phyloP scores from a whole-genome alignment of 352 stramenopile species.

The Globisporangium canariense region DNA sequence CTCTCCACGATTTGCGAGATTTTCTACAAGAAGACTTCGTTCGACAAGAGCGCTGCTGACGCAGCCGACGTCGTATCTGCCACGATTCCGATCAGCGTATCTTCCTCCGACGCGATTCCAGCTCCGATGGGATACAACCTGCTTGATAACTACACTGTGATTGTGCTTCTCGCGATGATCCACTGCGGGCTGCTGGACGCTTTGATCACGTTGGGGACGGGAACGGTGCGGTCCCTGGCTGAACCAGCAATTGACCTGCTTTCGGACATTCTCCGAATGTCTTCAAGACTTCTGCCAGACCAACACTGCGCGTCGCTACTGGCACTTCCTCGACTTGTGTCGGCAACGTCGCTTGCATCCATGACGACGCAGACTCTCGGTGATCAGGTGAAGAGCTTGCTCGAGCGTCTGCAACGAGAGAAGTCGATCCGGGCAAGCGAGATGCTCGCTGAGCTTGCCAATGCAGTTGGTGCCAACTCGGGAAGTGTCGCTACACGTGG shows the following conservation, averaged over 20 bases:
- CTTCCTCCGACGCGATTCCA: slow-evolving; percentile 61
- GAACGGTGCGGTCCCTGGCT: slow-evolving; percentile 63
- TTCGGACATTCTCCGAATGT: slow-evolving; percentile 82
- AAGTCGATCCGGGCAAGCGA: slow-evolving; percentile 84
- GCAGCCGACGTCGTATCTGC: slow-evolving; percentile 33
- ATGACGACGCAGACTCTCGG: slow-evolving; percentile 68
- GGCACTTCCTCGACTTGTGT: slow-evolving; percentile 74
- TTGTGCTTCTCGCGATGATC: slow-evolving; percentile 82
- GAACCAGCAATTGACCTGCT: slow-evolving; percentile 85
- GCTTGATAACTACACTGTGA: slow-evolving; percentile 87
- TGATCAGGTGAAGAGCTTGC: slow-evolving; percentile 65
- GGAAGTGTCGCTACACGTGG: slow-evolving; percentile 61
- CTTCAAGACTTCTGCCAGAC: slow-evolving; percentile 74
- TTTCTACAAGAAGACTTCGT: slow-evolving; percentile 84
- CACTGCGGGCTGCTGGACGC: slow-evolving; percentile 83
- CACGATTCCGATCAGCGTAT: slow-evolving; percentile 66
- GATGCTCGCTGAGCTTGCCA: slow-evolving; percentile 81
- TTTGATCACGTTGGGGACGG: slow-evolving; percentile 78
- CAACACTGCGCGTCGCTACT: slow-evolving; percentile 81
- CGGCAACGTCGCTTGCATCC: slow-evolving; percentile 70
- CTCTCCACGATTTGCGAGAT: slow-evolving; percentile 88
- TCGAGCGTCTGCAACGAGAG: slow-evolving; percentile 76
- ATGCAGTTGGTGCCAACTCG: slow-evolving; percentile 71
- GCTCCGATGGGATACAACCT: slow-evolving; percentile 72
- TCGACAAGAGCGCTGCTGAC: slow-evolving; percentile 58